These are phyloP conservation scores for Teratosphaeria gauchensis DNA, from an alignment of 2,329 filamentous ascomycete genomes.

Conservation along the genomic window DNA sequence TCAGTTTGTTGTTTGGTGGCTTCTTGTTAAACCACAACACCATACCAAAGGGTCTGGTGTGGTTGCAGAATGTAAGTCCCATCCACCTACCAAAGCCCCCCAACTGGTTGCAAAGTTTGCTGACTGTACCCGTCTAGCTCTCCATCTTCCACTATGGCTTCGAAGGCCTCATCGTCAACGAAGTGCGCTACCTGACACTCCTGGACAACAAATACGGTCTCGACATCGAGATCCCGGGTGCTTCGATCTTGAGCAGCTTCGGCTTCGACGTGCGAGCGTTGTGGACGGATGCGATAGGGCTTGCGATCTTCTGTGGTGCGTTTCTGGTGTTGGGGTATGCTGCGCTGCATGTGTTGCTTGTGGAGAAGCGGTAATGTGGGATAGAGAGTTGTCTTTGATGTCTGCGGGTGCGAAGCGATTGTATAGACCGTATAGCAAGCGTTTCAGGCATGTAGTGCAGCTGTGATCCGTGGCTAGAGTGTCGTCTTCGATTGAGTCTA, in stretches of 20 bases:
- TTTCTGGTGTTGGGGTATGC: slow-evolving; percentile 83
- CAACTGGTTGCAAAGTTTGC: not conserved
- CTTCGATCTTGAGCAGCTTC: slow-evolving; percentile 87
- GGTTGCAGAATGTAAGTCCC: slow-evolving; percentile 67
- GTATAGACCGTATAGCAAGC: not conserved
- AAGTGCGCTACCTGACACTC: slow-evolving; percentile 80
- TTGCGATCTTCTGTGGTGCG: slow-evolving; percentile 69
- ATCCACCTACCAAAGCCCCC: not conserved
- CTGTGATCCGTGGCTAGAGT: too few species aligned
- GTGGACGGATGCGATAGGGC: slow-evolving; percentile 72
- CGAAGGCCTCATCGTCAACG: slow-evolving; percentile 92
- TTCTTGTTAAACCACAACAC: slow-evolving; percentile 90
- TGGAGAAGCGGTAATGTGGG: slow-evolving; percentile 64
- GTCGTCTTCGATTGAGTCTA: not conserved
- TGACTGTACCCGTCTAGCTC: slow-evolving; percentile 43
- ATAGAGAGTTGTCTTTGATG: not conserved
- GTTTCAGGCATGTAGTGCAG: not conserved
- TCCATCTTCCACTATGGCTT: slow-evolving; percentile 99
- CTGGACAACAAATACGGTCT: slow-evolving; percentile 93
- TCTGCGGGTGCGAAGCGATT: not conserved
- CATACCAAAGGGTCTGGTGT: slow-evolving; percentile 73
- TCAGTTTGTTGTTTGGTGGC: slow-evolving; percentile 88
- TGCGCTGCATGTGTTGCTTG: slow-evolving; percentile 86
- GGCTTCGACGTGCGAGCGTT: slow-evolving; percentile 83
- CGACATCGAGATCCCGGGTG: slow-evolving; percentile 91